phyloP scores from a whole-genome alignment of 1,284 basidiomycete species.

The Anthracocystis walkeri region DNA sequence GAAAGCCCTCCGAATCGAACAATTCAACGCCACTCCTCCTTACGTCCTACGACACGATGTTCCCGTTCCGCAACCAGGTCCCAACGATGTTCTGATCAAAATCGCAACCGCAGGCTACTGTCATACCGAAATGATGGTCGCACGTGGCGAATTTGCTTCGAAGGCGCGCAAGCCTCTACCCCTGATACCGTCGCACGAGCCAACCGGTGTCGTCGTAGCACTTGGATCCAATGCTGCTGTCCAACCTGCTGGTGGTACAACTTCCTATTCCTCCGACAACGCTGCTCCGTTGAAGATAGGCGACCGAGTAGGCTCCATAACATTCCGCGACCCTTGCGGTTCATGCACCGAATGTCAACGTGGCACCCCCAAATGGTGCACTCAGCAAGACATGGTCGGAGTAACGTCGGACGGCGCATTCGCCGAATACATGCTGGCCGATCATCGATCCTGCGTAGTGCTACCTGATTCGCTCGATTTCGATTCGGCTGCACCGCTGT shows the following conservation, averaged over 20 bases:
- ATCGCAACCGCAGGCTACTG: conserved; percentile 56
- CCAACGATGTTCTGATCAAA: conserved; percentile 36
- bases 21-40: conserved; percentile 35
- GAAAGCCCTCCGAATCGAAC: conserved; percentile 32
- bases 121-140: conserved; percentile 56
- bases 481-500: conserved; percentile 68
- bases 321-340: no score
- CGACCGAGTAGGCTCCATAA: conserved; percentile 51
- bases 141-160: conserved; percentile 41
- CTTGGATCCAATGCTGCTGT: conserved; percentile 19
- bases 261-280: no score
- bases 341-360: background rate
- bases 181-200: conserved; percentile 53
- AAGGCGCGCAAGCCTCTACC: conserved; percentile 40
- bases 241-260: conserved; percentile 17
- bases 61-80: conserved; percentile 17
- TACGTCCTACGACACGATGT: conserved; percentile 41
- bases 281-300: conserved; percentile 9
- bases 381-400: conserved; percentile 54
- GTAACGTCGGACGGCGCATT: conserved; percentile 54
- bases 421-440: conserved; percentile 56
- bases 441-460: conserved; percentile 50
- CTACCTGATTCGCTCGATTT: conserved; percentile 55
- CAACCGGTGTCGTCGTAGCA: conserved; percentile 50
- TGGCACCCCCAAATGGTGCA: conserved; percentile 44